A percentile compares a stretch with the other conserved stretches of the same genome.
Evolutionary conservation across 208 protist genomes (phyloP).

Genomic region (Crithidia thermophila): DNA sequence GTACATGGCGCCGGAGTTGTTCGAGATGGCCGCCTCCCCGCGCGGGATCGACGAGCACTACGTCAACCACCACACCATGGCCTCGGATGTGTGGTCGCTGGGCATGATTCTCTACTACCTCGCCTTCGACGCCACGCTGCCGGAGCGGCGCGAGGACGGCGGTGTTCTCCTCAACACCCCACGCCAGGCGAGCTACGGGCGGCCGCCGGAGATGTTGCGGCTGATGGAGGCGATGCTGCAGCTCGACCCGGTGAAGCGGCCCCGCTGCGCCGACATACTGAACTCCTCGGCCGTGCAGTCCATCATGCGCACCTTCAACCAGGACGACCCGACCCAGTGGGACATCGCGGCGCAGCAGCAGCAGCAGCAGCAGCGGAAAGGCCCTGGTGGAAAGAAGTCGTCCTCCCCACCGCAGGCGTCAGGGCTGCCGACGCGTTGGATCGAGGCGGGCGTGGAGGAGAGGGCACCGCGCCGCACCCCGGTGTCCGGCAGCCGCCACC

Average conservation of each 20-base stretch:
- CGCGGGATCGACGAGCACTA: constrained; percentile 39
- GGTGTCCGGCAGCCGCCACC: neutral
- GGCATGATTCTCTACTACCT: constrained; percentile 91
- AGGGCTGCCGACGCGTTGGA: neutral
- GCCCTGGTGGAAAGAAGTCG: neutral
- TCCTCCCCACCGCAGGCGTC: constrained; percentile 1
- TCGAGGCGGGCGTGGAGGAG: neutral
- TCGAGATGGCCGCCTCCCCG: constrained; percentile 47
- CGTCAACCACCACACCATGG: constrained; percentile 67
- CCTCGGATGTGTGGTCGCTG: constrained; percentile 87
- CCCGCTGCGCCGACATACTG: constrained; percentile 80
- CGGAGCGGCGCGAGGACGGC: constrained; percentile 46
- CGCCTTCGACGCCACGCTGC: constrained; percentile 63
- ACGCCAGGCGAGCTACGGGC: constrained; percentile 33
- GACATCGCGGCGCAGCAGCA: constrained; percentile 35
- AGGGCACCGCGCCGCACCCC: neutral
- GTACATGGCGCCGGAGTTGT: constrained; percentile 92
- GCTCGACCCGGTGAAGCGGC: constrained; percentile 61
- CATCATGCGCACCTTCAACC: constrained; percentile 74
- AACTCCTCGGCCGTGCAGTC: constrained; percentile 71
- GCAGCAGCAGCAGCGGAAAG: constrained; percentile 20
- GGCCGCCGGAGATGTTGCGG: constrained; percentile 85
- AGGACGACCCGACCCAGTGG: constrained; percentile 36
- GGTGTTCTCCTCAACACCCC: constrained; percentile 47
- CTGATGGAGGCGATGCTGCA: constrained; percentile 83